Evolutionary conservation across 78 protist genomes (phyloP), one percentile per base, ranked within the genome.

Genomic region (Speleostelium caveatum): DNA sequence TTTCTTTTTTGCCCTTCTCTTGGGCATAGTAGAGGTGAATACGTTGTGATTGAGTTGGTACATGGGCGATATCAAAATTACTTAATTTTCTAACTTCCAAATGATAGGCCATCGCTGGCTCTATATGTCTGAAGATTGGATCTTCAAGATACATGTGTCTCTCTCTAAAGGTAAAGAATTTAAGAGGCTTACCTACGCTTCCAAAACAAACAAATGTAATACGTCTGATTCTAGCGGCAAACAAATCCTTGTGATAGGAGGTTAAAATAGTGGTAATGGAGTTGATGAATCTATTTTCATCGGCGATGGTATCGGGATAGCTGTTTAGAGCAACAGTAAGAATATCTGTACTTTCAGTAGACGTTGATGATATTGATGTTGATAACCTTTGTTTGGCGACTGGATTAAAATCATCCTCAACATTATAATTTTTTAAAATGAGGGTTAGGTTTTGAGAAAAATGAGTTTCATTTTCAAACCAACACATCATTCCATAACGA

Each of bases 61-160:
- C 63, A 60, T 74, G 79, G 21, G 62, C 14, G 28, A 97, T 58
- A 69, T 95, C 73, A 83, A 88, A 98, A 89, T 97, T 94, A 12
- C 28, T n/a, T 65, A 98, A 41, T 26, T 92, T 73, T 33, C 72
- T 58, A 36, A 98, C 85, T 72, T 96, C 98, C 24, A 98, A 93
- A 63, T 87, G 76, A 94, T 93, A 87, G 2, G 98, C 98, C 77
- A 95, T 77, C 0, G 99, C 94, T 0, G 99, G 98, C 35, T 94
- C 98, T 36, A 96, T 49, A 88, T 97, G 95, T 79, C 99, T 80
- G 45, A 93, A 89, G 72, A 92, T 77, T 51, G 88, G 45, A 72
- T 97, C 98, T 68, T 96, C 96, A 32, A 22, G 32, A 95, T 87
- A 94, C 59, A 73, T 73, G 61, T 71, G 73, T 53, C 94, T 36